phyloP scores from a whole-genome alignment of 495 filamentous ascomycete species.

The Neurospora sp. region DNA sequence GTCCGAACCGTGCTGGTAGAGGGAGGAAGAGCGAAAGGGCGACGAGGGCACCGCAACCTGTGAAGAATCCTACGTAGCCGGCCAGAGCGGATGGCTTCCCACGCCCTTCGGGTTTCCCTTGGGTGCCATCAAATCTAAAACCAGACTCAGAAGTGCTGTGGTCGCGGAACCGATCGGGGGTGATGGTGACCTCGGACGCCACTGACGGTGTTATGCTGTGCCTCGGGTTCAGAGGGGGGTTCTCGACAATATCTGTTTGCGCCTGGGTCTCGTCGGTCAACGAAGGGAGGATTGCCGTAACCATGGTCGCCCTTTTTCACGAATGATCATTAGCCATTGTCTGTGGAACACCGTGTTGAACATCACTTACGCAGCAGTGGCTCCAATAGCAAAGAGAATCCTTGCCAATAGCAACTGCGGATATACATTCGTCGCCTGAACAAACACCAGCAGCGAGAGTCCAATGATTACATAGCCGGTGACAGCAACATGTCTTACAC shows the following conservation, averaged over 20 bases:
- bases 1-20: conserved; percentile 66
- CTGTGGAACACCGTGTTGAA: background rate
- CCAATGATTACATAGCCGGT: conserved; percentile 74
- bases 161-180: conserved; percentile 40
- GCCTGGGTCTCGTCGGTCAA: conserved; percentile 49
- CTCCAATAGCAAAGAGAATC: conserved; percentile 81
- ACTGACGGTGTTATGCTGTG: conserved; percentile 41
- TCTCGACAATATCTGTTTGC: conserved; percentile 11
- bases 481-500: conserved; percentile 71
- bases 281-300: conserved; percentile 84
- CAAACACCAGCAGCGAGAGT: conserved; percentile 64
- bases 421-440: conserved; percentile 79
- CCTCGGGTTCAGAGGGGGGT: conserved; percentile 8
- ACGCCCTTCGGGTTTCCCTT: background rate
- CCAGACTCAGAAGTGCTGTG: conserved; percentile 6
- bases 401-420: conserved; percentile 80
- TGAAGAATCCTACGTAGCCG: conserved; percentile 84
- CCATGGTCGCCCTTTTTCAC: conserved; percentile 68
- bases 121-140: conserved; percentile 1
- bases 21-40: conserved; percentile 75
- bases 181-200: conserved; percentile 55
- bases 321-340: background rate
- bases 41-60: conserved; percentile 82
- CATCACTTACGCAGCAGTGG: conserved; percentile 60
- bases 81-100: conserved; percentile 55